Conservation (phyloP, 768 basidiomycete species). For the Mycena polygramma region DNA sequence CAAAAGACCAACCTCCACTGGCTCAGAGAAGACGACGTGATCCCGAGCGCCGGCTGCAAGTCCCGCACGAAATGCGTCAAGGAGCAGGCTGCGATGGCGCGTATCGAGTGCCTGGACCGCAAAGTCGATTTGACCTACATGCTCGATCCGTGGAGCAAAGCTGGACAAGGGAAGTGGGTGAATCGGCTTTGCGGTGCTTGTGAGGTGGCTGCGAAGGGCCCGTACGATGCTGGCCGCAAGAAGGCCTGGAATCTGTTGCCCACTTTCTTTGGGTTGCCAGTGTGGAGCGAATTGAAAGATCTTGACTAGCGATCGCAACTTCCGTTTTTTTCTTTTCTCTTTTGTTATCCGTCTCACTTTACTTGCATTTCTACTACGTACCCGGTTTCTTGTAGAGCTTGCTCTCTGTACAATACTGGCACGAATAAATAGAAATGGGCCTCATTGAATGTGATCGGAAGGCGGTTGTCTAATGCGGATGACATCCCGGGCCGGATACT, state of each 20-base stretch:
- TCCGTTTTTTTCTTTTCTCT: neutral
- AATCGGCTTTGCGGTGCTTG: slow-evolving; percentile 14
- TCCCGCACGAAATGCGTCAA: slow-evolving; percentile 19
- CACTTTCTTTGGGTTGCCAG: slow-evolving; percentile 23
- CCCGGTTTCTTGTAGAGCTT: too few species aligned
- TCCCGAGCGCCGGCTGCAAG: slow-evolving; percentile 14
- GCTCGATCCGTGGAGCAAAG: slow-evolving; percentile 6
- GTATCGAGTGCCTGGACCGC: slow-evolving; percentile 18
- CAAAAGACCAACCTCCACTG: slow-evolving; percentile 6
- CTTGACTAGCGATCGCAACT: slow-evolving; percentile 6
- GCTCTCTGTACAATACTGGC: too few species aligned
- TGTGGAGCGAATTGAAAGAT: slow-evolving; percentile 22
- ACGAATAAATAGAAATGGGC: too few species aligned
- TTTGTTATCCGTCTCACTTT: neutral
- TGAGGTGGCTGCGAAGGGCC: slow-evolving; percentile 6
- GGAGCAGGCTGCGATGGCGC: slow-evolving; percentile 13
- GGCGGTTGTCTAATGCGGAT: too few species aligned
- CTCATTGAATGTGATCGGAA: too few species aligned
- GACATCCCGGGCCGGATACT: too few species aligned
- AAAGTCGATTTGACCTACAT: slow-evolving; percentile 12
- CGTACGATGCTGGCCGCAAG: slow-evolving; percentile 8
- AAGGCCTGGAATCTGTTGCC: slow-evolving; percentile 25
- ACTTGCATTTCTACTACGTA: neutral
- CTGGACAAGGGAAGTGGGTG: slow-evolving; percentile 9
- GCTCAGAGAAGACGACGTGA: slow-evolving; percentile 14